Base-by-base conservation (phyloP, 345 rosid genomes). In the Acer saccharum region DNA sequence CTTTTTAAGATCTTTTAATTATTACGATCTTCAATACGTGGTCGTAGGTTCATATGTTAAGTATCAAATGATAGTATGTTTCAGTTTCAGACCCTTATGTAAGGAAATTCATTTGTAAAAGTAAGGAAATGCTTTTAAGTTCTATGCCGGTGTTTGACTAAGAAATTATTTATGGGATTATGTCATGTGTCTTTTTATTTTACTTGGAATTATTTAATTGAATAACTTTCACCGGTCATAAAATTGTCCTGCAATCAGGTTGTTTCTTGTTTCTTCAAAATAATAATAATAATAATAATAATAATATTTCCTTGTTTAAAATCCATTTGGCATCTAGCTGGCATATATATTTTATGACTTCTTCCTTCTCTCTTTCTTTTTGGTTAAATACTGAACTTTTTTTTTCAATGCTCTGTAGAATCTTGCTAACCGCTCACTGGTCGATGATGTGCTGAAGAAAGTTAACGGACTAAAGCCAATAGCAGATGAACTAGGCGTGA, bases 401-500 rank as follows among this genome's bases (percentile, higher is more conserved):
- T 46, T 72, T 32, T 43, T 25, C 0, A 23, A 66, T 81, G 65
- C 57, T 32, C 72, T 78, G 76, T 79, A 96, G 99, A 91, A 91
- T 81, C 98, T 94, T 75, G 99, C 98, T 67, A 92, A 76, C 81
- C 91, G 98, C 29, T 91, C 98, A 23, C 86, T 96, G 81, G 90
- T 89, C 52, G 99, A 96, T 86, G 98, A 96, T 71, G 95, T 91
- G 80, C 86, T 94, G 90, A 92, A 74, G 84, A 96, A 96, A 87
- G 98, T 94, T 16, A 90, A 91, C 65, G 97, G 91, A 58, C 88
- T 96, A 82, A 96, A 96, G 87, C 98, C 98, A 25, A 90, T 96
- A 80, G 98, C 99, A 27, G 99, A 96, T 86, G 99, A 96, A 81
- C 91, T 96, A 41, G 99, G 98, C 67, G 98, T 94, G 44, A 87